These are phyloP conservation scores for Sclerotinia glacialis DNA, from an alignment of 2,329 filamentous ascomycete species.

Conservation along the genomic window DNA sequence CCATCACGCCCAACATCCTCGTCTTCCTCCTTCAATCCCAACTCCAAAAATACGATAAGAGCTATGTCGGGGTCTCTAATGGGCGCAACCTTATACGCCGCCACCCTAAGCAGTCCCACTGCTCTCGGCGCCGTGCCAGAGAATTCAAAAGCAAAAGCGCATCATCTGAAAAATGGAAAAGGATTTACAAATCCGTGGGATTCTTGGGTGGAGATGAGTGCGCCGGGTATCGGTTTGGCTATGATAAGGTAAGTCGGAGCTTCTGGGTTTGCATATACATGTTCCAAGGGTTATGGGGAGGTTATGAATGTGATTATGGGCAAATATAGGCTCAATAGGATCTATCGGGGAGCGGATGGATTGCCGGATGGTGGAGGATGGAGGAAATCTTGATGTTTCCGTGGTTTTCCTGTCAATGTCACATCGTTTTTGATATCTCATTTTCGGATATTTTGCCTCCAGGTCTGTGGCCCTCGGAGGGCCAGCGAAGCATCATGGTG, in stretches of 20 bases:
- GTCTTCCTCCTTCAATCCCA: not conserved
- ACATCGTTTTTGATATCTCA: not conserved
- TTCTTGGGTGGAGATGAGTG: conserved; percentile 46
- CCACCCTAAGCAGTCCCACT: conserved; percentile 31
- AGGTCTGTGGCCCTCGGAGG: not conserved
- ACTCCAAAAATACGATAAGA: conserved; percentile 14
- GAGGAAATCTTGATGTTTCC: not conserved
- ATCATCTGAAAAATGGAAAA: conserved; percentile 52
- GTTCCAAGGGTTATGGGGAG: not conserved
- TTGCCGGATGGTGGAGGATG: too few relatives aligned
- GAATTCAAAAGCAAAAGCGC: conserved; percentile 43
- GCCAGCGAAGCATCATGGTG: not conserved
- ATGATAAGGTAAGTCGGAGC: conserved; percentile 42
- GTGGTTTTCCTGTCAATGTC: not conserved
- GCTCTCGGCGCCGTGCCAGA: conserved; percentile 36
- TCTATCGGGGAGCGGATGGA: not conserved
- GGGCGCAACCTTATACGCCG: conserved; percentile 32
- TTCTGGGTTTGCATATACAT: not conserved
- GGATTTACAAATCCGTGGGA: conserved; percentile 58
- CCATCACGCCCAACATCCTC: conserved; percentile 23
- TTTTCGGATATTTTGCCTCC: not conserved
- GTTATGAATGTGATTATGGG: not conserved
- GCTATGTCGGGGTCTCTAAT: conserved; percentile 31
- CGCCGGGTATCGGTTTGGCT: conserved; percentile 38
- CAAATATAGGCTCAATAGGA: not conserved